Evolutionary conservation across 108 stramenopile genomes (phyloP).

Genomic region (Ochromonas danica): DNA sequence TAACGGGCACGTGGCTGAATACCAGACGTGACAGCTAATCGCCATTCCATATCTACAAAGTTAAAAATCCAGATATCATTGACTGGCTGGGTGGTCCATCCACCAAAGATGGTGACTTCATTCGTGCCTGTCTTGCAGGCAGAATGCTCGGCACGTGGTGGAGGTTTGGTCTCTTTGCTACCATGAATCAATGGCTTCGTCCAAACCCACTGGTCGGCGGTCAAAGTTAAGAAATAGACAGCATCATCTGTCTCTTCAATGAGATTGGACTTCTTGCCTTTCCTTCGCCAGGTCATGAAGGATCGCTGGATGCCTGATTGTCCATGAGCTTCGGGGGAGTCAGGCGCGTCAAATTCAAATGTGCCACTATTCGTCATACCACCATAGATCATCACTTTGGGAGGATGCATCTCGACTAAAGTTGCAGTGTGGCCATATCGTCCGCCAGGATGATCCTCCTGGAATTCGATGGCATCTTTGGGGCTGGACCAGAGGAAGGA

Average conservation of each 20-base stretch:
- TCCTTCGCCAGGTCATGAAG: constrained; percentile 19
- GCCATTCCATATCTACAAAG: constrained; percentile 30
- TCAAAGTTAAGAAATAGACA: constrained; percentile 28
- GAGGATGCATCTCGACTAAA: constrained; percentile 34
- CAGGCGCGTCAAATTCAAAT: constrained; percentile 32
- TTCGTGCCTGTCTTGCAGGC: constrained; percentile 25
- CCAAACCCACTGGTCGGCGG: constrained; percentile 21
- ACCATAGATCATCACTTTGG: constrained; percentile 29
- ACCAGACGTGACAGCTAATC: constrained; percentile 1
- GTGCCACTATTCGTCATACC: constrained; percentile 8
- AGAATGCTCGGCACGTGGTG: constrained; percentile 7
- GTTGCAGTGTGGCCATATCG: constrained; percentile 35
- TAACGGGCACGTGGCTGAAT: constrained; percentile 30
- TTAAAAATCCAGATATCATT: constrained; percentile 34
- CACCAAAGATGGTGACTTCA: constrained; percentile 33
- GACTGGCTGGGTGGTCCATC: neutral
- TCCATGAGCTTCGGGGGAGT: neutral
- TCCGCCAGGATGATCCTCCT: constrained; percentile 30
- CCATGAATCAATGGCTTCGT: constrained; percentile 23
- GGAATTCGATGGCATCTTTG: neutral
- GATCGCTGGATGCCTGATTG: neutral
- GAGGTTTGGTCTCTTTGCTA: neutral
- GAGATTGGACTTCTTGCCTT: constrained; percentile 7
- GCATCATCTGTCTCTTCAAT: constrained; percentile 18
- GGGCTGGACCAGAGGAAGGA: constrained; percentile 22